Evolutionary conservation across 495 filamentous ascomycete genomes (phyloP).

Genomic region (Lophiostoma macrostomum): DNA sequence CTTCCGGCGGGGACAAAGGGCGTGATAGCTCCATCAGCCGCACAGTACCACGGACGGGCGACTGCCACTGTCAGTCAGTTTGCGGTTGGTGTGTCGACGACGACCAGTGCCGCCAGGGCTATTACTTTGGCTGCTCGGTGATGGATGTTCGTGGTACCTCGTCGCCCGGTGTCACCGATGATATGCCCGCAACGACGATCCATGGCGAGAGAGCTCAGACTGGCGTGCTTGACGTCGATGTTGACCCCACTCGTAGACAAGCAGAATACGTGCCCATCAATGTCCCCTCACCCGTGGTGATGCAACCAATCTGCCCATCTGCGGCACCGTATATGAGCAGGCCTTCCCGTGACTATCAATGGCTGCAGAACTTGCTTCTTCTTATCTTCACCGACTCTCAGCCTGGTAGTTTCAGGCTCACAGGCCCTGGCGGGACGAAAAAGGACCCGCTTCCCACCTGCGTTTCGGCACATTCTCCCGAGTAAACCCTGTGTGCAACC

Average conservation of each 20-base stretch:
- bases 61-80: neutral
- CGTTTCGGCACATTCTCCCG: slow-evolving; percentile 4
- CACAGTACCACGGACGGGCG: slow-evolving; percentile 5
- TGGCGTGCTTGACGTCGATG: no score
- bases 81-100: neutral
- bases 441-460: neutral
- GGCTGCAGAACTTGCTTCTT: neutral
- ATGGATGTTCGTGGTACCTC: neutral
- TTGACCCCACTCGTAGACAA: neutral
- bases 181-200: neutral
- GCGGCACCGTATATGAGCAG: slow-evolving; percentile 9
- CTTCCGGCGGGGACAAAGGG: slow-evolving; percentile 12
- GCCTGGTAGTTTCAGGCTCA: neutral
- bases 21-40: slow-evolving; percentile 15
- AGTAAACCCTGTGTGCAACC: no score
- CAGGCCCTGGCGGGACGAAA: neutral
- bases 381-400: slow-evolving; percentile 18
- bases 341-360: slow-evolving; percentile 11
- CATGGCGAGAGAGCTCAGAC: no score
- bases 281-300: slow-evolving; percentile 4
- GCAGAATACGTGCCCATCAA: slow-evolving; percentile 2
- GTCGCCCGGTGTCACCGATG: neutral
- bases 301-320: neutral
- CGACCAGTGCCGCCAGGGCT: neutral
- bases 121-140: neutral